Conservation (phyloP, 768 basidiomycete species). For the Lactarius psammicola region DNA sequence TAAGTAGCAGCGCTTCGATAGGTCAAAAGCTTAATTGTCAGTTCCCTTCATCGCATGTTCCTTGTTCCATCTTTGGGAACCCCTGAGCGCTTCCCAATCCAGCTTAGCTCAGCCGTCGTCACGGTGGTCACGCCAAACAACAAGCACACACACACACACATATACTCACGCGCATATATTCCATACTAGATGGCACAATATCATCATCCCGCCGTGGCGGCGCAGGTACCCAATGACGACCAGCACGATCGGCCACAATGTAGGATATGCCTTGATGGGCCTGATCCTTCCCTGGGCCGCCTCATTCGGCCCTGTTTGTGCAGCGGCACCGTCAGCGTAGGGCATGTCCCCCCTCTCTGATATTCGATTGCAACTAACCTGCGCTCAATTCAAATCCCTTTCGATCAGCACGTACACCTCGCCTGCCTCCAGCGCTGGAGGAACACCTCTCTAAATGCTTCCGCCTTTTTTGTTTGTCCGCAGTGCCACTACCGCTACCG, state of each 20-base stretch:
- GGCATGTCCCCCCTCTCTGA: slow-evolving; percentile 26
- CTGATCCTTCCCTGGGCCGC: slow-evolving; percentile 61
- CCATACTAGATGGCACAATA: not conserved
- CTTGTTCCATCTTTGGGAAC: not conserved
- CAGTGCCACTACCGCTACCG: slow-evolving; percentile 79
- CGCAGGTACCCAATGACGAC: slow-evolving; percentile 8
- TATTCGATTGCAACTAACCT: not conserved
- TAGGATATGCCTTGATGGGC: slow-evolving; percentile 79
- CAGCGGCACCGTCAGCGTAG: slow-evolving; percentile 72
- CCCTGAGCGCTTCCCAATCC: not conserved
- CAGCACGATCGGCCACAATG: slow-evolving; percentile 58
- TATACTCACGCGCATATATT: not conserved
- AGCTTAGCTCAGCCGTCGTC: not conserved
- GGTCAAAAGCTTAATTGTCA: slow-evolving; percentile 29
- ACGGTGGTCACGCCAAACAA: not conserved
- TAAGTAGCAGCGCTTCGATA: slow-evolving; percentile 15
- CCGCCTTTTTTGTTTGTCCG: slow-evolving; percentile 75
- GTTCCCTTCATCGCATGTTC: slow-evolving; percentile 1
- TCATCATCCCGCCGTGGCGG: not conserved
- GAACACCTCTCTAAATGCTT: slow-evolving; percentile 54
- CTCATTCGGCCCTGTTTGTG: slow-evolving; percentile 82
- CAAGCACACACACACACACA: not conserved
- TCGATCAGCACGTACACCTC: slow-evolving; percentile 68
- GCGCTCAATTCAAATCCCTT: slow-evolving; percentile 26
- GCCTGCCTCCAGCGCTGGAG: slow-evolving; percentile 78